Evolutionary conservation across 169 alveolate genomes (phyloP), one percentile per base, ranked within the genome.

Genomic region (Cryptosporidium parvum): DNA sequence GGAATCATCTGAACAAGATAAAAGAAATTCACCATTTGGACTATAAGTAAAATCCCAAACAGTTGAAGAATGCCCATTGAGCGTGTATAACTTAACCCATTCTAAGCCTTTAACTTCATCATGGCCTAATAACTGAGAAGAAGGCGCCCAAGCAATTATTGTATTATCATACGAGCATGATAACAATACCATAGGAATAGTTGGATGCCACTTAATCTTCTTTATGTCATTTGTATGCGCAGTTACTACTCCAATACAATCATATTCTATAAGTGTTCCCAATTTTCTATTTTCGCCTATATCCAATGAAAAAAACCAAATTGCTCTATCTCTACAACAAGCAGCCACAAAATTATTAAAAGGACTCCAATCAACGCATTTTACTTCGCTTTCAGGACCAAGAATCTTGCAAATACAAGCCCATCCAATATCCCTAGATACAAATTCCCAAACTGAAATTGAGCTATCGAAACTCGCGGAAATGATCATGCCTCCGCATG

Each of bases 381-480:
- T 96, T 6, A 93, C 97, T 91, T 96, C 98, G 85, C 92, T 94
- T 59, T 96, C 98, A 58, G 95, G 96, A 37, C 97, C 97, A 91
- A 95, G 52, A 7, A 80, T 59, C 37, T 23, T 97, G 69, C 95
- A 91, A 33, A 93, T 75, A 23, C 95, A 70, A 26, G 94, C 80
- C 70, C 94, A 93, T 31, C 94, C 95, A 61, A 89, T 92, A 69
- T 58, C 80, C 31, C 70, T 86, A 26, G 92, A 93, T 48, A 86
- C 86, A 18, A 92, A 84, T 39, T 89, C 92, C 96, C 96, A 96
- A 33, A 96, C 92, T 31, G 95, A 92, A 62, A 95, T 93, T 29
- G 95, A 92, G 6, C 94, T 89, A 85, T 95, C 98, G 67, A 95
- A 95, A 33, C 96, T 92, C 6, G 96, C 96, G 35, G 95, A 85